A percentile compares a stretch with the other conserved stretches of the same genome.
Evolutionary conservation across 2,329 filamentous ascomycete genomes (phyloP).

Genomic region (Harringtonia aguacate): DNA sequence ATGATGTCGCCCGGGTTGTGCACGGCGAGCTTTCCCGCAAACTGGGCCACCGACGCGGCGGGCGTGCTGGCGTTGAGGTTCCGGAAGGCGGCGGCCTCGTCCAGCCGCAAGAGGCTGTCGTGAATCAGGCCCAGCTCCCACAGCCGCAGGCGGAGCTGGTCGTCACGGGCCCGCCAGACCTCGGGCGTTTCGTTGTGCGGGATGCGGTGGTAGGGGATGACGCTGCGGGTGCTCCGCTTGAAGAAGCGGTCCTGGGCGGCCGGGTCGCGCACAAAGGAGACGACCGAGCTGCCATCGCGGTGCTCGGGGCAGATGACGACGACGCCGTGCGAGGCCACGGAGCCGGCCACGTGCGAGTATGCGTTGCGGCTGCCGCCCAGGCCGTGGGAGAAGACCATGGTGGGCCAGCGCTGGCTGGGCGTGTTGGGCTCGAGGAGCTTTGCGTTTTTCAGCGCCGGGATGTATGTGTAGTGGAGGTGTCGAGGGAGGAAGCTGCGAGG

Average conservation of each 20-base stretch:
- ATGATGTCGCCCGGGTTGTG: conserved; percentile 61
- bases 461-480: conserved; percentile 61
- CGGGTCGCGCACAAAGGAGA: conserved; percentile 59
- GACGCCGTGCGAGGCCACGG: conserved; percentile 69
- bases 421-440: conserved; percentile 41
- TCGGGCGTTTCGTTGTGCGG: conserved; percentile 55
- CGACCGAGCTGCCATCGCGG: conserved; percentile 67
- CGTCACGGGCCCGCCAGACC: conserved; percentile 56
- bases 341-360: conserved; percentile 74
- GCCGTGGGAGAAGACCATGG: conserved; percentile 79
- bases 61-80: conserved; percentile 43
- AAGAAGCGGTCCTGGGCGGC: conserved; percentile 30
- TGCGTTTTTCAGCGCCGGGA: conserved; percentile 65
- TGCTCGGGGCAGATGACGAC: conserved; percentile 77
- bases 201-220: conserved; percentile 38
- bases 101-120: conserved; percentile 56
- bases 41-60: conserved; percentile 40
- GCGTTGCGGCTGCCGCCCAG: conserved; percentile 72
- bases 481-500: conserved; percentile 51
- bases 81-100: conserved; percentile 34
- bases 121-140: conserved; percentile 70
- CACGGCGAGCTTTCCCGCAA: conserved; percentile 53
- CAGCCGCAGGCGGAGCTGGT: conserved; percentile 61
- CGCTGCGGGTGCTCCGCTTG: conserved; percentile 20
- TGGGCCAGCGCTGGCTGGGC: conserved; percentile 55